Evolutionary conservation across 78 protist species (phyloP), one percentile per base, ranked within the genome.

Genomic region (Tieghemostelium lacteum): DNA sequence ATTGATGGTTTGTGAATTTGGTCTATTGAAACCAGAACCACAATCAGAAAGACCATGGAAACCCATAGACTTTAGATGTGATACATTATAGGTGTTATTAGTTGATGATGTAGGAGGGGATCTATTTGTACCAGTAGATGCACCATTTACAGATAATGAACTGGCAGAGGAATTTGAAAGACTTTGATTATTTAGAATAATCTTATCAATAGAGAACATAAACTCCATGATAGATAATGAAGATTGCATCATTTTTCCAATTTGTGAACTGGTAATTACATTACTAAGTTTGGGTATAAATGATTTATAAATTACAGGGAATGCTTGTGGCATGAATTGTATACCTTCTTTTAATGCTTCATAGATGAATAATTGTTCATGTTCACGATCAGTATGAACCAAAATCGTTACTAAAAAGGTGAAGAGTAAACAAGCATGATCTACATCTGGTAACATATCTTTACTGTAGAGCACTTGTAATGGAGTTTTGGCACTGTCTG

Each of bases 21-120:
- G 67, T 54, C 88, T 65, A 80, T 57, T 54, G 31, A 80, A 80
- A 22, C 88, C 88, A 26, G 88, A 50, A 29, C 88, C 88, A 66
- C 76, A 80, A 34, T 80, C 88, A 16, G 88, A 76, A 19, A 80
- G 22, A 39, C 88, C 88, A 55, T 80, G 88, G 76, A 80, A 80
- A 29, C 88, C 67, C 22, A 80, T 22, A 34, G 65, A 66, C 69
- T 80, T 80, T 3, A 80, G 52, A 26, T 77, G 87, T 26, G 76
- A 5, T 65, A 65, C 19, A 24, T 39, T 49, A 29, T 31, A n/a
- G 6, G 52, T 45, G 17, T 14, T 22, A 16, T 14, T 22, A 22
- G 6, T 57, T 28, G 63, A 42, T 49, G 28, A 29, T 20, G 77
- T 36, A 3, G 62, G 29, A 3, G 37, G 42, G 4, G 76, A 71